Evolutionary conservation across 2,329 filamentous ascomycete species (phyloP), one percentile per base, ranked within the genome.

Genomic region (Fusarium cyanostomum): DNA sequence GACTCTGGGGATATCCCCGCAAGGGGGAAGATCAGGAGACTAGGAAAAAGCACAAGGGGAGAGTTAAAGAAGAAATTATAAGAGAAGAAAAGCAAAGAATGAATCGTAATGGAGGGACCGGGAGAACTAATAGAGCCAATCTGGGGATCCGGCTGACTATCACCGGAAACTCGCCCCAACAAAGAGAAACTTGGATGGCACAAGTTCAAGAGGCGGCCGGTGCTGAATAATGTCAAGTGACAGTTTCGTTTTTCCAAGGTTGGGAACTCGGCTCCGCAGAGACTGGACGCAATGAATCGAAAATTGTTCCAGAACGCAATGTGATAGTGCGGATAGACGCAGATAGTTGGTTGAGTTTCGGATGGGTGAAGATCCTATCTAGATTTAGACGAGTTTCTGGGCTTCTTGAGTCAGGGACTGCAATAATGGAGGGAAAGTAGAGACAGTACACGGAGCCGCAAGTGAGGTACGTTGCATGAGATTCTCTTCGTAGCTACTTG

Each of bases 11-110:
- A 49, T 42, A 53, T 53, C 61, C 64, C 64, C 64, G 56, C 67
- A 59, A 54, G 34, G 42, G 54, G 59, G 46, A 21, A 50, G 67
- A 68, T 70, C 67, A 70, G 62, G 67, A 65, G 67, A 68, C 67
- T 60, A 24, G 58, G 35, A 28, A 51, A 45, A 50, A 48, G 44
- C 18, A 39, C 50, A 68, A 69, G 46, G 50, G 66, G 48, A 55
- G 45, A 56, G 34, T 21, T 28, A 24, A 44, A 35, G 33, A 46
- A 42, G 43, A 46, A 26, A 44, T 8, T 26, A 49, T 38, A 16
- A 34, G 27, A 42, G 48, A 16, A 59, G 44, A 59, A 56, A 54
- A 56, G 27, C 35, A 42, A 57, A 38, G n/a, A 34, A 31, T 48
- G 43, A 53, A 39, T 34, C 21, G 45, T 48, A 28, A 41, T 46